Conservation (phyloP, 179 eudicot genomes). For the Beta corolliflora region DNA sequence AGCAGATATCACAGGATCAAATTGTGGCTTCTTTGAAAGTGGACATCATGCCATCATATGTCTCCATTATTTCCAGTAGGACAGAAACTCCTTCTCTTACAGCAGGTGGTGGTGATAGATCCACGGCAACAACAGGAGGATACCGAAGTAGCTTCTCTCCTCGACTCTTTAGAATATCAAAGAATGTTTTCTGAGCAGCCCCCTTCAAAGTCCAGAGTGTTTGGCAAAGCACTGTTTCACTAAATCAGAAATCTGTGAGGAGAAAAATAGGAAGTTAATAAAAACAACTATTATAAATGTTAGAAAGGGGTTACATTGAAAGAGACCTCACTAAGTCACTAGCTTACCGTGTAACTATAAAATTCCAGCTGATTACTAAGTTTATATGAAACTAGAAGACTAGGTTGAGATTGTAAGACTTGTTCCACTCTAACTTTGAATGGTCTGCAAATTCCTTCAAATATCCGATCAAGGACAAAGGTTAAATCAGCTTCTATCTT, state of each 20-base stretch:
- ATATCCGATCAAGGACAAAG: constrained; percentile 95
- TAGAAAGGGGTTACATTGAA: constrained; percentile 4
- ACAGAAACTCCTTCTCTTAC: constrained; percentile 89
- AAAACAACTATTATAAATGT: background rate
- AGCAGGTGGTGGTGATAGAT: constrained; percentile 94
- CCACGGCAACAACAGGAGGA: constrained; percentile 90
- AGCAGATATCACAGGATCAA: constrained; percentile 93
- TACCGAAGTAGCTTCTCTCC: constrained; percentile 96
- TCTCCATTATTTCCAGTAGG: constrained; percentile 85
- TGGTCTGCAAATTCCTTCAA: constrained; percentile 98
- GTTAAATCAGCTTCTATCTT: constrained; percentile 80
- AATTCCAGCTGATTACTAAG: constrained; percentile 92
- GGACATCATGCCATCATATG: constrained; percentile 93
- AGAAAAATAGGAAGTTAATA: constrained; percentile 1
- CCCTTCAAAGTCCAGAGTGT: constrained; percentile 91
- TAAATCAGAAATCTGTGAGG: constrained; percentile 75
- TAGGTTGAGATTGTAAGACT: constrained; percentile 97
- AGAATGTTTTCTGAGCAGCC: constrained; percentile 95
- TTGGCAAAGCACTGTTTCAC: constrained; percentile 87
- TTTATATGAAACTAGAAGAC: constrained; percentile 84
- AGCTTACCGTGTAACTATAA: constrained; percentile 87
- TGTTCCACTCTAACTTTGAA: constrained; percentile 98
- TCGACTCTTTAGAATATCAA: constrained; percentile 81
- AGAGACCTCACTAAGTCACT: constrained; percentile 11
- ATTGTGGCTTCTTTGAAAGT: constrained; percentile 66